Evolutionary conservation across 805 yeast species (phyloP), one percentile per base, ranked within the genome.

Genomic region (Cyberlindnera xishuangbannaensis): DNA sequence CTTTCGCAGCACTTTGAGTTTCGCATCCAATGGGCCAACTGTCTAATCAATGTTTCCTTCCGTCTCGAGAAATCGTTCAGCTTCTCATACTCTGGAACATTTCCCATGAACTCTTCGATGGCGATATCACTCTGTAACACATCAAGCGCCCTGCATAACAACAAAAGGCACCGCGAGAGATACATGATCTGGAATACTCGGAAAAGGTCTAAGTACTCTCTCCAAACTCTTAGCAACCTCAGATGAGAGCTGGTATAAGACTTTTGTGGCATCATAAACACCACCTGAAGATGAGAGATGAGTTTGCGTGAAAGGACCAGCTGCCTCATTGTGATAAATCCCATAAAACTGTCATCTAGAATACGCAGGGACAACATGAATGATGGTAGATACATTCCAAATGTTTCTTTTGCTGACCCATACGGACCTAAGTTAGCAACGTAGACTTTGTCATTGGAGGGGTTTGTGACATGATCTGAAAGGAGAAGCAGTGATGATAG

Each of bases 141-240:
- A 23, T 36, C 40, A 7, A 36, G 25, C 3, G 40, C 40, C n/a
- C 14, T 28, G 15, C 32, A 26, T 15, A 36, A 17, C 25, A 36
- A 21, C 18, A 36, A 12, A 8, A 36, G 13, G 22, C 40, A 24
- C 7, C 40, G n/a, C 4, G 33, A 24, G 2, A 36, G 11, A 24
- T 17, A 36, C 11, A 17, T 12, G 12, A 28, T 25, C 17, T 36
- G 40, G 8, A 15, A 12, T 10, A 36, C 25, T 18, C 40, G 23
- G 28, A 28, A 36, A 7, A 31, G 2, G 17, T 36, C 40, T 17
- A 22, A 29, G 12, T 24, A 36, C 20, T 25, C 22, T n/a, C 36
- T 19, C 40, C 40, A 36, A 6, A n/a, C 14, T 8, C 14, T 28
- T 15, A 36, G 15, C 11, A 36, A 18, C n/a, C 12, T 14, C 2